These are phyloP conservation scores for Annulohypoxylon moriforme DNA, from an alignment of 495 filamentous ascomycete genomes.

Conservation along the genomic window DNA sequence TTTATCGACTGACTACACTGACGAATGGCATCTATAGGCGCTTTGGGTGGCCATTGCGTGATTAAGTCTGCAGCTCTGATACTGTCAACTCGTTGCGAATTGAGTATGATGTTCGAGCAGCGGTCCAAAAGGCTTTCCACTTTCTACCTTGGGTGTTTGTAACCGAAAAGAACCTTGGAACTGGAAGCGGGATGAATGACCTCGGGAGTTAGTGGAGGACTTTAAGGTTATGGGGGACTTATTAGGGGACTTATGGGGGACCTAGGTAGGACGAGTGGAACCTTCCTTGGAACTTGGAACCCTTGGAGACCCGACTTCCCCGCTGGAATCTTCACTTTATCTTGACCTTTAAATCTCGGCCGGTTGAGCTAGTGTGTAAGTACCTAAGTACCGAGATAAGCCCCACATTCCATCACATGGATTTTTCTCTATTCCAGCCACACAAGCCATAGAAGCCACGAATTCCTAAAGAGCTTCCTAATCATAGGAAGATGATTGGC, in stretches of 20 bases:
- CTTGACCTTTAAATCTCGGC: not conserved
- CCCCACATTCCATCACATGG: not conserved
- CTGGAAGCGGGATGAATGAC: not conserved
- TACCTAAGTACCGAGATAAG: not conserved
- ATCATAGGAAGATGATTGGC: constrained; percentile 37
- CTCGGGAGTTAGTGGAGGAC: not conserved
- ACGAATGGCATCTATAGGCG: constrained; percentile 1
- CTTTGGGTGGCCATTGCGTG: not conserved
- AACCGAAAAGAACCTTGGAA: not conserved
- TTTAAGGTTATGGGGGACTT: not conserved
- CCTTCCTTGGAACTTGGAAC: not conserved
- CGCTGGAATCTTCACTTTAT: not conserved
- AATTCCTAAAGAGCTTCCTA: constrained; percentile 17
- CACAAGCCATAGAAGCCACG: constrained; percentile 12
- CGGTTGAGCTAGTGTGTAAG: not conserved
- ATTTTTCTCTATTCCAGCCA: not conserved
- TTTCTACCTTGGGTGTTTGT: not conserved
- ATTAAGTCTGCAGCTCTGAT: not conserved
- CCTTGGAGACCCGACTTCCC: too few species aligned
- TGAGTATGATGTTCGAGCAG: not conserved
- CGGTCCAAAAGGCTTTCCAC: not conserved
- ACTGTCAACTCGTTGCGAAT: constrained; percentile 1
- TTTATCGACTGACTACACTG: not conserved
- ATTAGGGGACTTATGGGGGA: not conserved
- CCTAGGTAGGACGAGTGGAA: not conserved